Evolutionary conservation across 441 rosid species (phyloP).

Genomic region (Mallotus repandus): DNA sequence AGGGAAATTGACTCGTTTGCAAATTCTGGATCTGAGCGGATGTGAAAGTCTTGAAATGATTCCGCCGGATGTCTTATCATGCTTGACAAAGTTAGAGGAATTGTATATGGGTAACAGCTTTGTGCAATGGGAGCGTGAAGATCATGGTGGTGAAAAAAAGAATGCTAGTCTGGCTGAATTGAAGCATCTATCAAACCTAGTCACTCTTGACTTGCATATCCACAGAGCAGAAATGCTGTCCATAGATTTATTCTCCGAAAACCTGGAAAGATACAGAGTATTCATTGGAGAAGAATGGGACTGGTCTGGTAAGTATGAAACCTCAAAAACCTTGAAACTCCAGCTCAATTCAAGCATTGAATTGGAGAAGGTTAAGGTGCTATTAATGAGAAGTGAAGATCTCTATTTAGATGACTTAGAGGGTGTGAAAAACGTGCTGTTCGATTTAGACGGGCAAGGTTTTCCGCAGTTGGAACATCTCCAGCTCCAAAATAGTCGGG

Average conservation of each 20-base stretch:
- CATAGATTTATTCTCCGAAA: neutral
- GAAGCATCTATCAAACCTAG: neutral
- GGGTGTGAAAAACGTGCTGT: neutral
- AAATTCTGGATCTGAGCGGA: conserved; percentile 17
- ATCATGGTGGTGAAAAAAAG: neutral
- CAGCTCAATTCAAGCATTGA: conserved; percentile 10
- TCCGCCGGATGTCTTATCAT: conserved; percentile 17
- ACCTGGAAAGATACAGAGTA: conserved; percentile 23
- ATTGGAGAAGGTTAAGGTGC: neutral
- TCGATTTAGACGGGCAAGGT: conserved; percentile 13
- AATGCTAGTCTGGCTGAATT: neutral
- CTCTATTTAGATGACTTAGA: conserved; percentile 12
- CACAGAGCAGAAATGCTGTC: neutral
- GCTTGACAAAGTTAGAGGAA: conserved; percentile 29
- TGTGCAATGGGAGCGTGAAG: conserved; percentile 18
- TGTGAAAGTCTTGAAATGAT: conserved; percentile 17
- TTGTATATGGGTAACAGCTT: conserved; percentile 13
- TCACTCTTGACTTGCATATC: neutral
- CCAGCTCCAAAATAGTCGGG: neutral
- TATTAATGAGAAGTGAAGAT: conserved; percentile 9
- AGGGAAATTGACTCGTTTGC: conserved; percentile 24
- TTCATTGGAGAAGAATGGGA: conserved; percentile 27
- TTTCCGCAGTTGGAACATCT: conserved; percentile 20
- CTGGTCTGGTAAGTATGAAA: conserved; percentile 6
- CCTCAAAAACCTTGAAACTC: conserved; percentile 20